phyloP scores from a whole-genome alignment of 441 rosid genomes.

The Corymbia calophylla region DNA sequence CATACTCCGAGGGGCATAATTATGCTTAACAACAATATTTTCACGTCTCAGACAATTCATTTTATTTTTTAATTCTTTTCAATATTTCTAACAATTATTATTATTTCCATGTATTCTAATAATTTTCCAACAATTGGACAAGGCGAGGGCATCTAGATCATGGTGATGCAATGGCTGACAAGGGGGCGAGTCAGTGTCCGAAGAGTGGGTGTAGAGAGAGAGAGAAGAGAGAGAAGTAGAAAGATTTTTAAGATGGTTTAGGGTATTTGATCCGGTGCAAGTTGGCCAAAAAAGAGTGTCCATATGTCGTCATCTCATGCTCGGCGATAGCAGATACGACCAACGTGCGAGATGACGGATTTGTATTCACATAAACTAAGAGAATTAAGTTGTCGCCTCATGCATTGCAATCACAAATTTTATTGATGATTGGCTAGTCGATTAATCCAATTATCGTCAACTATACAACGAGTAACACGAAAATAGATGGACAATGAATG shows the following conservation, averaged over 20 bases:
- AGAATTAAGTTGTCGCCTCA: not conserved
- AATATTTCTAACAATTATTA: no score
- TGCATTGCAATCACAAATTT: not conserved
- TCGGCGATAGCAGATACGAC: not conserved
- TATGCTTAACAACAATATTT: no score
- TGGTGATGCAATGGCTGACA: not conserved
- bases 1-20: no score
- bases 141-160: not conserved
- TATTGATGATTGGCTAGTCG: not conserved
- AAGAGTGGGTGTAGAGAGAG: not conserved
- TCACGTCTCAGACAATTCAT: no score
- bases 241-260: not conserved
- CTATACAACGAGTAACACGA: rapidly evolving
- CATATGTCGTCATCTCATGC: not conserved
- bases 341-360: not conserved
- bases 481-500: not conserved
- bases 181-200: not conserved
- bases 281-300: not conserved
- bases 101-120: no score
- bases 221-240: not conserved
- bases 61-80: no score
- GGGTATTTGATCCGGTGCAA: not conserved
- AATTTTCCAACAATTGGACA: no score
- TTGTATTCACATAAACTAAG: not conserved
- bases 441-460: not conserved